Base-by-base conservation (phyloP, 2,329 filamentous ascomycete species). In the Colletotrichum shisoi region DNA sequence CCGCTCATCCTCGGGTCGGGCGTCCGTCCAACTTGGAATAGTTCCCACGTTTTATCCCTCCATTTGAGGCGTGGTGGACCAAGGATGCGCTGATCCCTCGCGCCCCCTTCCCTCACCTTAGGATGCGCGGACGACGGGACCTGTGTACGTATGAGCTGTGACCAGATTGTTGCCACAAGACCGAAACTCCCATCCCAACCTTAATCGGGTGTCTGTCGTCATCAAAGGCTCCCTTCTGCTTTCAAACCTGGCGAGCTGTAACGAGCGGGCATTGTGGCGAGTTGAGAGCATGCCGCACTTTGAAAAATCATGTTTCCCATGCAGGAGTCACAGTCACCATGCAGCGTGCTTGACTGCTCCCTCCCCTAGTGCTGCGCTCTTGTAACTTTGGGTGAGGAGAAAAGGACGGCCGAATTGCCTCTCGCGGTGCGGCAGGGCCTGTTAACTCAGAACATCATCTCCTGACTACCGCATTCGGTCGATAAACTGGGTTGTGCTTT, bases 1-100 rank as follows among this genome's bases (percentile, higher is more conserved):
- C 39, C 34, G 48, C 48, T 34, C 17, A n/a, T 31, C 34, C 34
- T 19, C 59, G 6, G 15, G 9, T 8, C 8, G 27, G 27, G 27
- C 27, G 27, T 31, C 27, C 7, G 27, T 15, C 27, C 34, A 54
- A 21, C 42, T 48, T 13, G 42, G 42, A 64, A 67, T 64, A 64
- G 56, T 42, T 59, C 53, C 60, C 54, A 59, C 48, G 61, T 64
- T 54, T 54, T 56, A 39, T 49, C 60, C 60, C 34, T 53, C 61
- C 54, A 59, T 61, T 61, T 64, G 64, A 67, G 17, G 42, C 27
- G 13, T 21, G 15, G 42, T 45, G 60, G 54, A 13, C 45, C 44
- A 49, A 62, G 31, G 39, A 42, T 39, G 31, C 44, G 13, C 24
- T 40, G 42, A 37, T 53, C 40, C 49, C 31, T 42, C 31, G 46